A percentile compares a stretch with the other conserved stretches of the same genome.
Evolutionary conservation across 108 stramenopile species (phyloP).

Genomic region (Cyclotella baltica): DNA sequence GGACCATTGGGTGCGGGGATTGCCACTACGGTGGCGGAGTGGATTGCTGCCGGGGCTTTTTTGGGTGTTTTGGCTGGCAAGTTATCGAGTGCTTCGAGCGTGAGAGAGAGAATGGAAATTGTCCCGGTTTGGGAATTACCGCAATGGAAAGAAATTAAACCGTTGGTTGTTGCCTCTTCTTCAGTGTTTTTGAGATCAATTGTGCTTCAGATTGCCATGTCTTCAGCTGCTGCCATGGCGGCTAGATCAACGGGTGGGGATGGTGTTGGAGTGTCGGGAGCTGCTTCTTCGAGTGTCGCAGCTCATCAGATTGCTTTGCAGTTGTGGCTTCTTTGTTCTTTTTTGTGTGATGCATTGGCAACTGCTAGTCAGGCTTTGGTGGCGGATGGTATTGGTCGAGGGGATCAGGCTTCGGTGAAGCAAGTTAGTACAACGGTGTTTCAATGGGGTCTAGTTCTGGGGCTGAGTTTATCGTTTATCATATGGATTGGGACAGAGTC

Average conservation of each 20-base stretch:
- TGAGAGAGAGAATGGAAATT: slow-evolving; percentile 14
- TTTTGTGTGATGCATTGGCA: slow-evolving; percentile 83
- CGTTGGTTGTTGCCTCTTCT: slow-evolving; percentile 81
- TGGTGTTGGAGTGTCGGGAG: slow-evolving; percentile 32
- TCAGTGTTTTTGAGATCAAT: slow-evolving; percentile 79
- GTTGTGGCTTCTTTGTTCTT: slow-evolving; percentile 85
- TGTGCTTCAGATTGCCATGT: slow-evolving; percentile 74
- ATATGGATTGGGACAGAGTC: slow-evolving; percentile 67
- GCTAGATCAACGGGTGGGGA: slow-evolving; percentile 57
- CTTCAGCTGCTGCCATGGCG: slow-evolving; percentile 81
- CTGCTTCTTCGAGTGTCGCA: slow-evolving; percentile 73
- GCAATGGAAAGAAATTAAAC: slow-evolving; percentile 70
- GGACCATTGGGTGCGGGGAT: slow-evolving; percentile 86
- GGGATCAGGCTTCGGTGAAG: slow-evolving; percentile 49
- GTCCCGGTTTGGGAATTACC: slow-evolving; percentile 71
- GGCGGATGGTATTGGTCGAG: slow-evolving; percentile 79
- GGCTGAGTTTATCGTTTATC: slow-evolving; percentile 54
- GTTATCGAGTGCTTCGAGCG: slow-evolving; percentile 54
- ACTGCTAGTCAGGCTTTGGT: slow-evolving; percentile 85
- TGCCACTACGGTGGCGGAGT: slow-evolving; percentile 87
- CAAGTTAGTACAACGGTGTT: slow-evolving; percentile 75
- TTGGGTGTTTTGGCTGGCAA: slow-evolving; percentile 70
- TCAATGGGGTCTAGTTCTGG: slow-evolving; percentile 67
- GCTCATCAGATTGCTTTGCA: slow-evolving; percentile 91
- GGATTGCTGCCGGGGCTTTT: slow-evolving; percentile 80